phyloP scores from a whole-genome alignment of 192 early-diverging fungal genomes.

The Coemansia sp. region DNA sequence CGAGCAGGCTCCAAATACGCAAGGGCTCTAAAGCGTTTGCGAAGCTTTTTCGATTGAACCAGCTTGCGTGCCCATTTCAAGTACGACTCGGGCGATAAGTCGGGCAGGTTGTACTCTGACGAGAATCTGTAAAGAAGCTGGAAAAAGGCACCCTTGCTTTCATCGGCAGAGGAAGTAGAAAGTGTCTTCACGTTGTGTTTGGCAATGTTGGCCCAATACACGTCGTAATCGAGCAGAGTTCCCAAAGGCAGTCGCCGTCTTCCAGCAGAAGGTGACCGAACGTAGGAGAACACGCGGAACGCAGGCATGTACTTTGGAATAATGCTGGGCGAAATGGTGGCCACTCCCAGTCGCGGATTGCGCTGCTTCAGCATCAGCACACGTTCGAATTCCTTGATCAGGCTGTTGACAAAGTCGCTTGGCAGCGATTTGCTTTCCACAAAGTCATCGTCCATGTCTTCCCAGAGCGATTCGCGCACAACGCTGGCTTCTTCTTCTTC shows the following conservation, averaged over 20 bases:
- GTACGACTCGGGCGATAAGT: conserved; percentile 41
- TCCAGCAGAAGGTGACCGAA: neutral
- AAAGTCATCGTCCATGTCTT: conserved; percentile 18
- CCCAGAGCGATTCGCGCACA: conserved; percentile 23
- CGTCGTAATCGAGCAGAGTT: conserved; percentile 50
- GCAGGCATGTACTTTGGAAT: conserved; percentile 64
- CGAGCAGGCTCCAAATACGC: conserved; percentile 23
- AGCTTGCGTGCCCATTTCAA: conserved; percentile 36
- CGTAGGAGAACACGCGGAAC: conserved; percentile 62
- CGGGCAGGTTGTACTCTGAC: conserved; percentile 20
- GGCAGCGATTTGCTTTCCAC: conserved; percentile 11
- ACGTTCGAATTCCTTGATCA: conserved; percentile 39
- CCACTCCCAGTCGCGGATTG: conserved; percentile 28
- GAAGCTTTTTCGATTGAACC: conserved; percentile 26
- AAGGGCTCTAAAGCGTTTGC: conserved; percentile 37
- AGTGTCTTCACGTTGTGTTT: conserved; percentile 13
- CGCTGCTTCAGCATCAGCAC: conserved; percentile 19
- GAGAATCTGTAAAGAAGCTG: conserved; percentile 36
- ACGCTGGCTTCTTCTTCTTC: neutral
- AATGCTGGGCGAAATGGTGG: conserved; percentile 62
- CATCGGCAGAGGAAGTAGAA: too few relatives aligned
- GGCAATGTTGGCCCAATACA: conserved; percentile 44
- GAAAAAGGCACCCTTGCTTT: conserved; percentile 9
- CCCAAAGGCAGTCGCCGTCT: conserved; percentile 13
- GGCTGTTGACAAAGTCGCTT: conserved; percentile 32